These are phyloP conservation scores for Solanum bulbocastanum DNA, from an alignment of 257 asterid genomes.

Conservation along the genomic window DNA sequence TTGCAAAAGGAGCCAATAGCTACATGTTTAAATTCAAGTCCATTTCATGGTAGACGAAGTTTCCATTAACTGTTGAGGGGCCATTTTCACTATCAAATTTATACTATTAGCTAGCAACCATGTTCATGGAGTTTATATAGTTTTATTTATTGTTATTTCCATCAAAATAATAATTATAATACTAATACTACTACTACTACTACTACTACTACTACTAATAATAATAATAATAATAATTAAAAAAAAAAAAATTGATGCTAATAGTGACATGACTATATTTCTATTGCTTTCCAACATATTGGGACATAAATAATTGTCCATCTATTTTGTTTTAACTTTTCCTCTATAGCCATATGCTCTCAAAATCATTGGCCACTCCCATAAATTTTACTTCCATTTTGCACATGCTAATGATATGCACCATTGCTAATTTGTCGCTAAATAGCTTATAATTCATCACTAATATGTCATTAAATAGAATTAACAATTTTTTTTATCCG, in stretches of 20 bases:
- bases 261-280: slow-evolving; percentile 14
- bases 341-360: not conserved
- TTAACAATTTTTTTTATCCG: too few relatives aligned
- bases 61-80: slow-evolving; percentile 1
- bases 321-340: not conserved
- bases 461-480: not conserved
- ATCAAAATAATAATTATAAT: not conserved
- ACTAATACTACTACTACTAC: too few relatives aligned
- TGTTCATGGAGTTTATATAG: not conserved
- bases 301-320: slow-evolving; percentile 11
- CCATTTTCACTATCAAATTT: slow-evolving; percentile 1
- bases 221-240: not conserved
- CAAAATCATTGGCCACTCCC: not conserved
- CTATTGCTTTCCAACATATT: slow-evolving; percentile 9
- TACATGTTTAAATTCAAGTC: not conserved
- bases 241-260: not conserved
- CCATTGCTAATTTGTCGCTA: not conserved
- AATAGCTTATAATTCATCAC: not conserved
- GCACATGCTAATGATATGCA: not conserved
- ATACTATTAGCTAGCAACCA: not conserved
- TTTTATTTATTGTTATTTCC: not conserved
- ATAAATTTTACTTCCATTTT: not conserved
- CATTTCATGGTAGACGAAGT: slow-evolving; percentile 7
- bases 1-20: not conserved
- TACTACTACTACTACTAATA: too few relatives aligned